Conservation (phyloP, 306 rosid species). For the Dicorynia guianensis region DNA sequence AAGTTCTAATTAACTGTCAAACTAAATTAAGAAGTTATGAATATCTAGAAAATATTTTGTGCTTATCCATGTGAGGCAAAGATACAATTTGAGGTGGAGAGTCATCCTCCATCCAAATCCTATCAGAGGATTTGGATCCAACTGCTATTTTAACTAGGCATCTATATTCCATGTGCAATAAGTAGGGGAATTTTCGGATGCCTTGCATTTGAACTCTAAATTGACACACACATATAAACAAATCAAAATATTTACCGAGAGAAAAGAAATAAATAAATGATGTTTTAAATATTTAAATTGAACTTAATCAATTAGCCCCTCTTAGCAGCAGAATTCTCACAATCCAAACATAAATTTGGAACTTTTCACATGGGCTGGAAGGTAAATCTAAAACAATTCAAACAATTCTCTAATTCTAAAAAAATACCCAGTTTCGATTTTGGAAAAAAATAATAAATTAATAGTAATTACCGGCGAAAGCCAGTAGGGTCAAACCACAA, state of each 20-base stretch:
- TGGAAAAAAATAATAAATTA: neutral
- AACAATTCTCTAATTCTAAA: slow-evolving; percentile 8
- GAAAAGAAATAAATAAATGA: neutral
- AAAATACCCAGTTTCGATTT: too few species aligned
- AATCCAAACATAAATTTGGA: slow-evolving; percentile 23
- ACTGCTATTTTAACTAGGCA: neutral
- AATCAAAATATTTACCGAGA: neutral
- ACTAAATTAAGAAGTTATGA: too few species aligned
- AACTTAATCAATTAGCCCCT: slow-evolving; percentile 17
- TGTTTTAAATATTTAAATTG: too few species aligned
- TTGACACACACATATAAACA: neutral
- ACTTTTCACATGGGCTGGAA: slow-evolving; percentile 30
- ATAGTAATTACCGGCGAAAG: neutral
- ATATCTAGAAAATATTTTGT: too few species aligned
- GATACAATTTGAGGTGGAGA: too few species aligned
- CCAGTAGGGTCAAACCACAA: slow-evolving; percentile 9
- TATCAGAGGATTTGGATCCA: neutral
- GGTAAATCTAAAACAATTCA: slow-evolving; percentile 19
- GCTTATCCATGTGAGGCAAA: too few species aligned
- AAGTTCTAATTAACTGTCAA: too few species aligned
- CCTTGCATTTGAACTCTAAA: neutral
- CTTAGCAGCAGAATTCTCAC: slow-evolving; percentile 1
- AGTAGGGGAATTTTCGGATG: too few species aligned
- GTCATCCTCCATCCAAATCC: too few species aligned
- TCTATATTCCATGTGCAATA: too few species aligned